A percentile compares a stretch with the other conserved stretches of the same genome.
Evolutionary conservation across 169 alveolate species (phyloP).

Genomic region (Toxoplasma gondii): DNA sequence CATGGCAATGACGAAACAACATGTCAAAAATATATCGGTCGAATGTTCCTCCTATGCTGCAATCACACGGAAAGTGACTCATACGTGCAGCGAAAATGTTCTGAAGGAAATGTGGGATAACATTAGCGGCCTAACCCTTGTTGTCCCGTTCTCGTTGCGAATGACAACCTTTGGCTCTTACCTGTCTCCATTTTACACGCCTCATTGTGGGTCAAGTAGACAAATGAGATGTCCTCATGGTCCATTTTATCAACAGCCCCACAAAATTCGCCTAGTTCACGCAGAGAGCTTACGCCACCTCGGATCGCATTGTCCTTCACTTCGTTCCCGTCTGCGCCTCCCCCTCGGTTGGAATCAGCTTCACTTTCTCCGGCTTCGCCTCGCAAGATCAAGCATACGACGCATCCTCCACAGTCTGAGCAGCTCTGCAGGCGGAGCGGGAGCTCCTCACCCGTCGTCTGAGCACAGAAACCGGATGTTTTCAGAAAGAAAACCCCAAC

Average conservation of each 20-base stretch:
- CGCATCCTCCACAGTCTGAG: not conserved
- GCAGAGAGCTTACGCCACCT: not conserved
- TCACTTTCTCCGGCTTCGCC: not conserved
- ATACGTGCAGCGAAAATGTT: no score
- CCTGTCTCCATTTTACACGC: not conserved
- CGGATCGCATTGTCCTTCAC: not conserved
- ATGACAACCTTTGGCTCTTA: no score
- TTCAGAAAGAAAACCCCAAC: not conserved
- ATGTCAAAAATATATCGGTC: no score
- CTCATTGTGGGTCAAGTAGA: not conserved
- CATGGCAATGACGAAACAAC: no score
- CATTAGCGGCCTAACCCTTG: no score
- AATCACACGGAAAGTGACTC: no score
- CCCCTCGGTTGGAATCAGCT: not conserved
- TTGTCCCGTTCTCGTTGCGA: no score
- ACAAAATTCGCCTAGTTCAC: not conserved
- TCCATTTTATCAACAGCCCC: not conserved
- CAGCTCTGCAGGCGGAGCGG: constrained; percentile 20
- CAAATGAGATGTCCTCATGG: not conserved
- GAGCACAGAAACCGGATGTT: not conserved
- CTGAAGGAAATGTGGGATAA: no score
- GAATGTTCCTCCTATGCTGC: no score
- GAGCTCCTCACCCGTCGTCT: not conserved
- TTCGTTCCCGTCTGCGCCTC: not conserved
- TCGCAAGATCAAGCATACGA: not conserved